Base-by-base conservation (phyloP, 768 basidiomycete genomes). In the Albatrellus ellisii region DNA sequence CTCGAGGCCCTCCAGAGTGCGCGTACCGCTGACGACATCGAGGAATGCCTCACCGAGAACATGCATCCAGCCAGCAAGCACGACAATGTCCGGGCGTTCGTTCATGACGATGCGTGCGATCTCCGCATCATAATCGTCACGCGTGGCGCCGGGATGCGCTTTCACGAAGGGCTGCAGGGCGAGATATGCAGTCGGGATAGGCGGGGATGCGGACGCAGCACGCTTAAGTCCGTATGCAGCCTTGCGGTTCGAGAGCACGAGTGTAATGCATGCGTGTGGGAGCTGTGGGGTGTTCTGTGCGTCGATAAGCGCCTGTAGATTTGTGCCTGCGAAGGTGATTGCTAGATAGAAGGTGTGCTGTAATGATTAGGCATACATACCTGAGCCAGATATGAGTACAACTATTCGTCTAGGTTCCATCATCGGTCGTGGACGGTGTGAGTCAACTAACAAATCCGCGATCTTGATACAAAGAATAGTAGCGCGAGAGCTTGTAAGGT, bases 1-100 rank as follows among this genome's bases (percentile, higher is more conserved):
- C 15, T 45, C 45, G n/a, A 42, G 43, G 6, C 59, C 66, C 1
- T 58, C 58, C 26, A 62, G 52, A 0, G 50, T 50, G 40, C 57
- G 57, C 14, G 59, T 53, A 6, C 72, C 72, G 36, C 69, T 65
- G 39, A 87, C 57, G 25, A 76, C 66, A 15, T 86, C 73, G 45
- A 98, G 60, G 59, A 97, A 97, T 0, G 63, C 65, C 40, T 86
- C 79, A 44, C 80, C 77, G 45, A 97, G 70, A 53, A 98, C 87
- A 54, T 98, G 92, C 94, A 99, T 97, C 88, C 90, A 99, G 0
- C 95, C 95, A 0, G 94, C 95, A n/a, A 98, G 69, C 6, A 98
- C 85, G 36, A 98, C 73, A 20, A 94, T 58, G 59, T 97, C 87
- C 0, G 94, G 94, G 25, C 63, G 61, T 15, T 66, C 72, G 20